Base-by-base conservation (phyloP, 2,329 filamentous ascomycete genomes). In the Claviceps sp. region DNA sequence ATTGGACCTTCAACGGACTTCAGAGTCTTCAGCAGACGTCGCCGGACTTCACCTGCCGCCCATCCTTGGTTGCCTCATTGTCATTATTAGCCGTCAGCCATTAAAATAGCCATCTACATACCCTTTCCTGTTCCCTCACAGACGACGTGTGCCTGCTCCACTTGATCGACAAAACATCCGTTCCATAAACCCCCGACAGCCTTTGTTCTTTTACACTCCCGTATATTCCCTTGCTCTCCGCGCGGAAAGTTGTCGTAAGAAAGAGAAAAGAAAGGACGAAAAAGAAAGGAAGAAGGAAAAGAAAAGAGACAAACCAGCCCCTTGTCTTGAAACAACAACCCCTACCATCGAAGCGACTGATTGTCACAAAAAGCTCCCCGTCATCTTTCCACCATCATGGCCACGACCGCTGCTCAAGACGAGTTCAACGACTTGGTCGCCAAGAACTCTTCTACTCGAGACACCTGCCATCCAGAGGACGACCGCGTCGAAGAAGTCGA, bases 371-470 rank as follows among this genome's bases (percentile, higher is more conserved):
- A 50, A 30, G 5, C 16, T 47, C 30, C 26, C 38, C 13, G 11
- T 8, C 34, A 38, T 34, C 42, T 30, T 41, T 36, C 47, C 8
- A 34, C 59, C 71, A 73, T 51, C 64, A 81, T 81, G 77, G 70
- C 75, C 49, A 81, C 75, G 49, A 81, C 79, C 51, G 71, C 78
- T 53, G 81, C 81, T 49, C 78, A 84, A 66, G 79, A 84, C 71
- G 81, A 86, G 67, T 84, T 83, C 65, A 77, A 83, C 65, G 67
- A 71, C 57, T 74, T 85, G 53, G 67, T 86, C 56, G 72, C 74
- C 57, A 80, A 77, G 59, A 81, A 79, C 59, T 73, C 24, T 18
- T 11, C 69, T 40, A 55, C 66, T 62, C 60, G 63, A 64, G 64
- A 67, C 63, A 63, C 61, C 60, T 26, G 65, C 67, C 53, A 71